These are phyloP conservation scores for Sugiyamaella marilandica DNA, from an alignment of 805 yeast genomes.

Conservation along the genomic window DNA sequence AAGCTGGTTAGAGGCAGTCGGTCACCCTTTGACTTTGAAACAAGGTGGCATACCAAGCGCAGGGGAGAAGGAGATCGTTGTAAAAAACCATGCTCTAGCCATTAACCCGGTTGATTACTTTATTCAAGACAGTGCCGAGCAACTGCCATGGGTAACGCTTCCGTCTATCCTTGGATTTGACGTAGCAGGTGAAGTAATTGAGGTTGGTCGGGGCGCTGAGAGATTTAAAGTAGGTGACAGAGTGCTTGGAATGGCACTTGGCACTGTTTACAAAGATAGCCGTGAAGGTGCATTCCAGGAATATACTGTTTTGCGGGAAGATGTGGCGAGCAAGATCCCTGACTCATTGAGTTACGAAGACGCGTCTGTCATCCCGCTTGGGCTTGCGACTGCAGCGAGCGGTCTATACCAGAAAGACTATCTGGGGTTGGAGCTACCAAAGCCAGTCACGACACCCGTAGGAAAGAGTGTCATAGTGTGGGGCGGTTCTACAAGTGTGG, in stretches of 20 bases:
- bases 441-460: slow-evolving; percentile 33
- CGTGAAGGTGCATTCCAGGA: slow-evolving; percentile 56
- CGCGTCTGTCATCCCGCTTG: slow-evolving; percentile 18
- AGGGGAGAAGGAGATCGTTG: slow-evolving; percentile 2
- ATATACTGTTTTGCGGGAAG: slow-evolving; percentile 41
- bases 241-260: slow-evolving; percentile 51
- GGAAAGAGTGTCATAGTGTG: slow-evolving; percentile 23
- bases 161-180: slow-evolving; percentile 46
- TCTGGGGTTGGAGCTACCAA: slow-evolving; percentile 51
- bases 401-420: slow-evolving; percentile 47
- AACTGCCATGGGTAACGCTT: neutral
- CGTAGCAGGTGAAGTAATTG: slow-evolving; percentile 50
- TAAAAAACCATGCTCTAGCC: slow-evolving; percentile 2
- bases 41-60: neutral
- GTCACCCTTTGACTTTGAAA: too few species aligned
- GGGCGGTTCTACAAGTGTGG: slow-evolving; percentile 57
- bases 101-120: slow-evolving; percentile 4
- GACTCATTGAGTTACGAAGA: slow-evolving; percentile 2
- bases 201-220: slow-evolving; percentile 43
- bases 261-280: slow-evolving; percentile 39
- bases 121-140: neutral
- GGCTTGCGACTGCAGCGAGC: slow-evolving; percentile 27
- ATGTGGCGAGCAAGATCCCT: slow-evolving; percentile 28
- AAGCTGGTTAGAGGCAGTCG: too few species aligned
- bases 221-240: slow-evolving; percentile 47